Percentiles rank a stretch among this genome's conserved stretches.
Evolutionary conservation across 208 protist genomes (phyloP).

Genomic region (Tritrichomonas foetus): DNA sequence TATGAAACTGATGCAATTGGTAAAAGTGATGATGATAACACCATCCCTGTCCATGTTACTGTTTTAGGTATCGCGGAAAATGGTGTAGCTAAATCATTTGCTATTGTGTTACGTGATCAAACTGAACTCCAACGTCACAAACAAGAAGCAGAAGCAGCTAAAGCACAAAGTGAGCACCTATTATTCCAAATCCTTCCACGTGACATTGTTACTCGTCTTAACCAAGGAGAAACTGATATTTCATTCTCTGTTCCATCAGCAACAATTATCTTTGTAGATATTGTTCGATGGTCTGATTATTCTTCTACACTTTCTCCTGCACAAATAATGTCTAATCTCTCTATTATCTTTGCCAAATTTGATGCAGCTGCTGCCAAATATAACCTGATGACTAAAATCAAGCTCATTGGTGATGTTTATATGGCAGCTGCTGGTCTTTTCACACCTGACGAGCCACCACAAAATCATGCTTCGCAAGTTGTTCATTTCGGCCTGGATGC

Average conservation of each 20-base stretch:
- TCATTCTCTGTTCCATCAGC: background rate
- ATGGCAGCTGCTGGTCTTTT: constrained; percentile 19
- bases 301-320: background rate
- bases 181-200: background rate
- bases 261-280: constrained; percentile 27
- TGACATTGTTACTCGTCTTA: background rate
- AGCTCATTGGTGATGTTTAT: background rate
- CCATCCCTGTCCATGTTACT: background rate
- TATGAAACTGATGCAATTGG: background rate
- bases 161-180: background rate
- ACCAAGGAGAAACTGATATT: constrained; percentile 36
- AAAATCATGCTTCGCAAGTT: background rate
- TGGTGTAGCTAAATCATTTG: background rate
- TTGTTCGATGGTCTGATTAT: background rate
- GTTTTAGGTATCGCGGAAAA: background rate
- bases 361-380: background rate
- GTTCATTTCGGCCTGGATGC: background rate
- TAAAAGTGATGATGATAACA: background rate
- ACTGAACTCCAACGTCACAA: background rate
- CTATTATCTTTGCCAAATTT: background rate
- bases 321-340: background rate
- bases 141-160: background rate
- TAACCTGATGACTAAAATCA: constrained; percentile 6
- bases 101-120: background rate
- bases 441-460: no score